A percentile compares a stretch with the other conserved stretches of the same genome.
phyloP scores from a whole-genome alignment of 1,284 basidiomycete species.

The Coniophora puteana region DNA sequence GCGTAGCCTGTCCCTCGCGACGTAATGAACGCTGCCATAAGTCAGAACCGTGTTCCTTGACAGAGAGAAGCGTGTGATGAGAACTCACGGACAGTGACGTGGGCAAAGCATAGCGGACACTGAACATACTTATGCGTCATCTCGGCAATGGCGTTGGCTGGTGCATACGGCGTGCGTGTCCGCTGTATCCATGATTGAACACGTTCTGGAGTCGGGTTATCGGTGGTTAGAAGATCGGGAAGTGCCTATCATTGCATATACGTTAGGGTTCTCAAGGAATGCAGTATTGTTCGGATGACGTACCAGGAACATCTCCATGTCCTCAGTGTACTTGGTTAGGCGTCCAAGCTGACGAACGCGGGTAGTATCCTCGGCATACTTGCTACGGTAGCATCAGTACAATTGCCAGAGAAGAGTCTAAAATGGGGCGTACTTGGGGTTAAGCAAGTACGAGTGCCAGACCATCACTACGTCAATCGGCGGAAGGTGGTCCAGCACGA shows the following conservation, averaged over 20 bases:
- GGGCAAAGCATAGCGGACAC: slow-evolving; percentile 22
- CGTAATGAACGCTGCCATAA: slow-evolving; percentile 23
- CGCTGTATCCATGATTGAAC: slow-evolving; percentile 19
- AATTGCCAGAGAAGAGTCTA: not conserved
- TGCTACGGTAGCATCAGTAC: slow-evolving; percentile 17
- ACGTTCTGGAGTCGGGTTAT: slow-evolving; percentile 9
- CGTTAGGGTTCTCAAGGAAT: too few species aligned
- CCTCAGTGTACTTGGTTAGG: slow-evolving; percentile 12
- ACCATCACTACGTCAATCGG: slow-evolving; percentile 44
- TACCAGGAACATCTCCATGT: slow-evolving; percentile 11
- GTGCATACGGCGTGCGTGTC: slow-evolving; percentile 28
- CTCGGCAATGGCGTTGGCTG: slow-evolving; percentile 18
- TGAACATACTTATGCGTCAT: slow-evolving; percentile 14
- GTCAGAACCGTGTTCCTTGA: not conserved
- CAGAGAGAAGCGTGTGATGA: not conserved
- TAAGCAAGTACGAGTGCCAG: slow-evolving; percentile 45
- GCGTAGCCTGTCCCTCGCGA: slow-evolving; percentile 27
- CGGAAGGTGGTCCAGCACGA: slow-evolving; percentile 19
- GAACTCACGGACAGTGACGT: slow-evolving; percentile 15
- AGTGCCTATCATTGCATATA: slow-evolving; percentile 10
- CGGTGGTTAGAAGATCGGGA: slow-evolving; percentile 12
- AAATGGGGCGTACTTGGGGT: slow-evolving; percentile 27
- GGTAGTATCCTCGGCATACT: slow-evolving; percentile 31
- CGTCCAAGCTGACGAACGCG: slow-evolving; percentile 14
- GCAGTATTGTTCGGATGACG: too few species aligned